Percentiles rank a stretch among this genome's conserved stretches.
phyloP scores from a whole-genome alignment of 371 early-diverging fungal genomes.

The Chytridium lagenaria region DNA sequence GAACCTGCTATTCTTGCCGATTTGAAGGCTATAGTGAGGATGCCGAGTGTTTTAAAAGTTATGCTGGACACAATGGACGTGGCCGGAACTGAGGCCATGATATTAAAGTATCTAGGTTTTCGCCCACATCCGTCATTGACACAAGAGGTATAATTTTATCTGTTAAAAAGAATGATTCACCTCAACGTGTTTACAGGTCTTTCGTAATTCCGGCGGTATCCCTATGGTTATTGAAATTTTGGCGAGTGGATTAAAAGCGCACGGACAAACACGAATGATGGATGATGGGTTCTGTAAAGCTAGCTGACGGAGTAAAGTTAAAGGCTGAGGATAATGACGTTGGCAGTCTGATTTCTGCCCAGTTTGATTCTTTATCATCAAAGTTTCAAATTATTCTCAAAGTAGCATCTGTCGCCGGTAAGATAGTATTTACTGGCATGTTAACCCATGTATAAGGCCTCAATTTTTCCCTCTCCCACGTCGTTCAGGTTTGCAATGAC shows the following conservation, averaged over 20 bases:
- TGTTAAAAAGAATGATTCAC: too few relatives aligned
- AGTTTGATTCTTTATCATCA: conserved; percentile 2
- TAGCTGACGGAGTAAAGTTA: neutral
- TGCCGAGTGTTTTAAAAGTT: neutral
- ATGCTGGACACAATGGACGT: neutral
- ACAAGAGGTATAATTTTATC: too few relatives aligned
- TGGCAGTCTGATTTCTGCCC: conserved; percentile 1
- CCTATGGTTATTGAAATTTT: conserved; percentile 18
- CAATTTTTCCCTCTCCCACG: neutral
- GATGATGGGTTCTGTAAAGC: neutral
- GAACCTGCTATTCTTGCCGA: neutral
- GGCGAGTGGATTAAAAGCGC: neutral
- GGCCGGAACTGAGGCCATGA: neutral
- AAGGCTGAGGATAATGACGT: neutral
- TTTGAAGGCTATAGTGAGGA: neutral
- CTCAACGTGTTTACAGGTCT: neutral
- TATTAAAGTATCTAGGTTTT: neutral
- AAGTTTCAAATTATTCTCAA: neutral
- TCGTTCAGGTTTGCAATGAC: neutral
- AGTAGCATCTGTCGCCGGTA: conserved; percentile 10
- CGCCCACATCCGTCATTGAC: neutral
- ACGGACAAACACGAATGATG: neutral
- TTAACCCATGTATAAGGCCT: too few relatives aligned
- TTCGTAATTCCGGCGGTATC: conserved; percentile 8
- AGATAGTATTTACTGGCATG: too few relatives aligned